Evolutionary conservation across 208 protist genomes (phyloP).

Genomic region (Hexamita inflata): DNA sequence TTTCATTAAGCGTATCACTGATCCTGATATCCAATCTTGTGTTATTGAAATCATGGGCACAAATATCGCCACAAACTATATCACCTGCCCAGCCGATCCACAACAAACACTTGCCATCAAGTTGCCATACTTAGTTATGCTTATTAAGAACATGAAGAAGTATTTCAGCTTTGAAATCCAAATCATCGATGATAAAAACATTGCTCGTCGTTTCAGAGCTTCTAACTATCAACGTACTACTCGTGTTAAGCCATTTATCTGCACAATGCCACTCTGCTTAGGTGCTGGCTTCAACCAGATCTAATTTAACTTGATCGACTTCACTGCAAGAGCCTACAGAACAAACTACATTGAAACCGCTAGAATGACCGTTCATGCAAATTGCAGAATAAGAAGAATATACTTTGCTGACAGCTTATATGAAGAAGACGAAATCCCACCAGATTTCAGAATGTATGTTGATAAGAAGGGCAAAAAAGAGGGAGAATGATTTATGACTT

Average conservation of each 20-base stretch:
- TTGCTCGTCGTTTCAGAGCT: constrained; percentile 82
- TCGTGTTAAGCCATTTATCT: constrained; percentile 94
- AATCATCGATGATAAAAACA: constrained; percentile 94
- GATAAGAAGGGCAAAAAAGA: no score
- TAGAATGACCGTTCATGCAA: constrained; percentile 83
- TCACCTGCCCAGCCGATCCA: constrained; percentile 80
- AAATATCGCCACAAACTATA: constrained; percentile 89
- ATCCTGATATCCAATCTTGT: constrained; percentile 91
- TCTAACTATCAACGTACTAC: constrained; percentile 92
- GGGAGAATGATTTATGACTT: no score
- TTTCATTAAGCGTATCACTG: constrained; percentile 88
- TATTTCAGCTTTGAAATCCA: constrained; percentile 98
- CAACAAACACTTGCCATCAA: constrained; percentile 95
- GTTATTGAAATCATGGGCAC: constrained; percentile 92
- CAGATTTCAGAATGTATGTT: constrained; percentile 78
- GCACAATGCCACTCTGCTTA: constrained; percentile 95
- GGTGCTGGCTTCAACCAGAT: constrained; percentile 88
- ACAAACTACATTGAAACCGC: constrained; percentile 97
- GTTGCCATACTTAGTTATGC: constrained; percentile 93
- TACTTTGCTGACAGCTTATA: constrained; percentile 96
- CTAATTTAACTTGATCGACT: constrained; percentile 96
- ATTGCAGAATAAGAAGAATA: constrained; percentile 90
- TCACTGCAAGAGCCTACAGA: constrained; percentile 88
- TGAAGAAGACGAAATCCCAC: constrained; percentile 92
- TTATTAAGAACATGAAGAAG: constrained; percentile 90